Percentiles rank a stretch among this genome's conserved stretches.
phyloP scores from a whole-genome alignment of 331 rosid genomes.

The Arachis monticola region DNA sequence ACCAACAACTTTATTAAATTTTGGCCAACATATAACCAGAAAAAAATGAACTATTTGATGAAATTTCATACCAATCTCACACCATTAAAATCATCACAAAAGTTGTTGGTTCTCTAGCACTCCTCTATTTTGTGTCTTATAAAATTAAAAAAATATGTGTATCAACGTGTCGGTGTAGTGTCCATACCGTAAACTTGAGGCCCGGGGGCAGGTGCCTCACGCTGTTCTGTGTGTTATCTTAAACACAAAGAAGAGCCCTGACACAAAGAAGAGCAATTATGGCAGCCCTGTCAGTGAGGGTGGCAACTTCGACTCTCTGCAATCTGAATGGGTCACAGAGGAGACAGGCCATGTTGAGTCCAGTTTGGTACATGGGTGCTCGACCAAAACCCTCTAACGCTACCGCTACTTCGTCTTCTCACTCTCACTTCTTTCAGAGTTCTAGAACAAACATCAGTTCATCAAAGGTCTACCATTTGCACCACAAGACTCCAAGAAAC shows the following conservation, averaged over 20 bases:
- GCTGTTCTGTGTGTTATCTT: slow-evolving; percentile 43
- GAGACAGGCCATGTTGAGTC: slow-evolving; percentile 55
- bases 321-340: slow-evolving; percentile 63
- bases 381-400: slow-evolving; percentile 53
- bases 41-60: too few species aligned
- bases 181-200: slow-evolving; percentile 40
- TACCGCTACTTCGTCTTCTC: slow-evolving; percentile 60
- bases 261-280: slow-evolving; percentile 28
- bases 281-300: slow-evolving; percentile 62
- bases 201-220: slow-evolving; percentile 12
- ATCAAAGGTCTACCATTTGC: slow-evolving; percentile 43
- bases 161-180: too few species aligned
- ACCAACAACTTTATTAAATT: too few species aligned
- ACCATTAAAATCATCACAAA: too few species aligned
- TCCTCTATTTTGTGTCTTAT: too few species aligned
- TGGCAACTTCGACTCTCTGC: slow-evolving; percentile 51
- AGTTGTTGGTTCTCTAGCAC: too few species aligned
- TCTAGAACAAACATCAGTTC: slow-evolving; percentile 44
- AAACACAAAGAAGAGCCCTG: slow-evolving; percentile 6
- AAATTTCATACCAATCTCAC: too few species aligned
- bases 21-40: too few species aligned
- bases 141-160: too few species aligned
- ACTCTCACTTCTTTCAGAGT: slow-evolving; percentile 58
- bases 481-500: slow-evolving; percentile 51
- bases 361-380: slow-evolving; percentile 53